These are phyloP conservation scores for Cutaneotrichosporon cyanovorans DNA, from an alignment of 1,284 basidiomycete genomes.

Conservation along the genomic window DNA sequence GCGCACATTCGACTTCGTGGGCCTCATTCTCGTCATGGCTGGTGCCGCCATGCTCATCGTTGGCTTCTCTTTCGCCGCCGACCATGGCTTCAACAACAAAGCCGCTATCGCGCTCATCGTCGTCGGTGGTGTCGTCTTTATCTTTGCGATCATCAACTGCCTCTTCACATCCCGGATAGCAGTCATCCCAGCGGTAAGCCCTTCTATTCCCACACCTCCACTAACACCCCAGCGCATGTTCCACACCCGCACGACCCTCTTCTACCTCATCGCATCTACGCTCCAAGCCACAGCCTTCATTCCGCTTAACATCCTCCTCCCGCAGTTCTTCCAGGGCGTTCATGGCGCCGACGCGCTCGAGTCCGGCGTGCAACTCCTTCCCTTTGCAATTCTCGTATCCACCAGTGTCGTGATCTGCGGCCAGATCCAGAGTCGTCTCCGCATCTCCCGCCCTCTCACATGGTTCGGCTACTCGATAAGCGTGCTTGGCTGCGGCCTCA, in stretches of 20 bases:
- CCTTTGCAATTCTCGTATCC: slow-evolving; percentile 23
- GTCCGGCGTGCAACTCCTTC: slow-evolving; percentile 26
- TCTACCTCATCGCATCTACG: slow-evolving; percentile 32
- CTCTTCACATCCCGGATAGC: slow-evolving; percentile 62
- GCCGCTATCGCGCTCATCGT: slow-evolving; percentile 66
- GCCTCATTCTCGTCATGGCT: slow-evolving; percentile 55
- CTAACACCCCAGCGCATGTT: slow-evolving; percentile 28
- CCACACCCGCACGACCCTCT: slow-evolving; percentile 36
- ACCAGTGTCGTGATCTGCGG: slow-evolving; percentile 26
- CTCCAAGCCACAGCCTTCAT: slow-evolving; percentile 31
- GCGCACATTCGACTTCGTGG: slow-evolving; percentile 41
- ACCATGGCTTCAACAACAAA: slow-evolving; percentile 42
- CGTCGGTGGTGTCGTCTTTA: slow-evolving; percentile 57
- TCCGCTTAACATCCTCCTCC: slow-evolving; percentile 30
- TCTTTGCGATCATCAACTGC: slow-evolving; percentile 59
- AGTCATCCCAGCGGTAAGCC: slow-evolving; percentile 53
- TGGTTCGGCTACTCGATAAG: slow-evolving; percentile 36
- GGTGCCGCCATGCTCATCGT: slow-evolving; percentile 69
- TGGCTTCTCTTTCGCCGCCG: slow-evolving; percentile 55
- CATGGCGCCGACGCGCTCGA: slow-evolving; percentile 20
- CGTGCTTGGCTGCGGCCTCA: slow-evolving; percentile 27
- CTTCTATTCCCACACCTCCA: background rate
- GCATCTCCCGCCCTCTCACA: slow-evolving; percentile 33
- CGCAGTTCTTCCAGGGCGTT: slow-evolving; percentile 41
- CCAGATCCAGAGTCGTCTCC: slow-evolving; percentile 27